Base-by-base conservation (phyloP, 1,284 basidiomycete species). In the Heterobasidion occidentale region DNA sequence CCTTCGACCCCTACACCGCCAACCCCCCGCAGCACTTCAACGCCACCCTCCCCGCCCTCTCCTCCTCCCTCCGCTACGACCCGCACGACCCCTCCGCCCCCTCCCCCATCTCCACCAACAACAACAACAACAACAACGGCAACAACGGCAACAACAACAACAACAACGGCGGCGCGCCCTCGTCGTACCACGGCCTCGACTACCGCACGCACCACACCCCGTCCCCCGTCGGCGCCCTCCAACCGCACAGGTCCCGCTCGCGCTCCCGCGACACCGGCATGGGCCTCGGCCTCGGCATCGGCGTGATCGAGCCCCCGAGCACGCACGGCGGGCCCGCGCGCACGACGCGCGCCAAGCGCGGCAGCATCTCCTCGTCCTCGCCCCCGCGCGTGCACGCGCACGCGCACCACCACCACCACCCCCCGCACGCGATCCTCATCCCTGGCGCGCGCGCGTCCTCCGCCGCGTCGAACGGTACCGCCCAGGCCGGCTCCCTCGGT, bases 61-160 rank as follows among this genome's bases (percentile, higher is more conserved):
- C 79, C 66, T 79, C 80, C 27, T 76, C 76, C 56, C 77, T 86
- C 67, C 78, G 83, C 56, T 85, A 79, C 61, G 81, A 81, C 45
- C 73, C 62, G 20, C 59, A 60, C 38, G 69, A 71, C 57, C 71
- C 50, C 68, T 27, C 27, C 3, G 27, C 27, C 0, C 12, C 67
- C 65, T 9, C 56, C 59, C 11, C 62, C 63, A 5, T 27, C 5
- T 27, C 27, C 5, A 27, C 3, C 27, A 27, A 27, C 5, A 27
- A 27, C 27, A 27, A 27, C 27, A 27, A 27, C 27, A 27, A 3
- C 27, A 27, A 3, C 20, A 27, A 27, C 20, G 20, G 20, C 20
- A 27, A 27, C 20, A 3, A 3, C 20, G n/a, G n/a, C n/a, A n/a
- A n/a, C n/a, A 27, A 27, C 27, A 5, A 5, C 27, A 27, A 5